Percentiles rank a stretch among this genome's conserved stretches.
These are phyloP conservation scores for Fusarium chaquense DNA, from an alignment of 2,329 filamentous ascomycete species.

Conservation along the genomic window DNA sequence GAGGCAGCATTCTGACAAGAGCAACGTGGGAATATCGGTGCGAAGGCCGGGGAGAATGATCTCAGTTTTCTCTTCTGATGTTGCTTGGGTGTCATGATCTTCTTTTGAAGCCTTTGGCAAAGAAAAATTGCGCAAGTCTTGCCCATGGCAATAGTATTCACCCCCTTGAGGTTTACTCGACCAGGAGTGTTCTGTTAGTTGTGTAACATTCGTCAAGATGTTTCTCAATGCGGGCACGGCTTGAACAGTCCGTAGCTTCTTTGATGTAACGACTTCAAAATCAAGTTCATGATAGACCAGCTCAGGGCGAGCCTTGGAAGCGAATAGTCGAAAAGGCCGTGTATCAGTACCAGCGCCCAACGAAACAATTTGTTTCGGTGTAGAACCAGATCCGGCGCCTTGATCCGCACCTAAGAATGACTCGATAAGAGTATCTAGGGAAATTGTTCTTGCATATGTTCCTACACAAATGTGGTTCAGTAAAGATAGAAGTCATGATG, in stretches of 20 bases:
- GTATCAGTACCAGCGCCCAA: slow-evolving; percentile 96
- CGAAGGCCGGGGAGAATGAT: slow-evolving; percentile 57
- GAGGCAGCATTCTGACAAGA: slow-evolving; percentile 95
- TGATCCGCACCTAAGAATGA: slow-evolving; percentile 70
- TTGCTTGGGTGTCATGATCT: slow-evolving; percentile 3
- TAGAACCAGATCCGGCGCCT: slow-evolving; percentile 36
- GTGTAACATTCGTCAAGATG: slow-evolving; percentile 55
- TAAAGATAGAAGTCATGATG: slow-evolving; percentile 4
- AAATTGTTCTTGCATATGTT: slow-evolving; percentile 90
- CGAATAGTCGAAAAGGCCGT: slow-evolving; percentile 80
- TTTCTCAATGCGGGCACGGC: slow-evolving; percentile 58
- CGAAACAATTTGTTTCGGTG: slow-evolving; percentile 82
- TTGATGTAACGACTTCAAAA: slow-evolving; percentile 78
- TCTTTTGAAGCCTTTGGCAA: not conserved
- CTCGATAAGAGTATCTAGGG: slow-evolving; percentile 81
- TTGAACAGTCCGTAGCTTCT: slow-evolving; percentile 70
- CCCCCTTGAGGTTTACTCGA: slow-evolving; percentile 55
- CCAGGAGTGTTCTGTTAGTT: slow-evolving; percentile 56
- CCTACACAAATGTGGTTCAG: slow-evolving; percentile 63
- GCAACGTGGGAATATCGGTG: slow-evolving; percentile 77
- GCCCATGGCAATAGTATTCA: slow-evolving; percentile 69
- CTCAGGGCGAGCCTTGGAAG: slow-evolving; percentile 53
- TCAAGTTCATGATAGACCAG: slow-evolving; percentile 93
- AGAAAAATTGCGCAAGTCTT: slow-evolving; percentile 71
- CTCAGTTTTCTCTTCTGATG: slow-evolving; percentile 3